phyloP scores from a whole-genome alignment of 345 rosid genomes.

The Lumnitzera littorea region DNA sequence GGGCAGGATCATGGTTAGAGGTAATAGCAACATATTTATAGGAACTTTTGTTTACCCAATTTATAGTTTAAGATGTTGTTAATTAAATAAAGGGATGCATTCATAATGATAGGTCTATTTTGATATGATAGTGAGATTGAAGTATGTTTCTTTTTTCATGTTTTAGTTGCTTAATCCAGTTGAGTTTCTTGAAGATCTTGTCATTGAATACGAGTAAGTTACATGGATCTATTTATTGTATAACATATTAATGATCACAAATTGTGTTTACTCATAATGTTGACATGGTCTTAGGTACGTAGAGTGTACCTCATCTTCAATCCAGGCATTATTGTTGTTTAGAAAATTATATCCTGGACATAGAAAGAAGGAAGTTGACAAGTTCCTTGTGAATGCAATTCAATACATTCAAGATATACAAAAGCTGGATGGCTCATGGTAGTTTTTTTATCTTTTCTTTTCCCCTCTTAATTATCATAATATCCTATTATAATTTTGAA shows the following conservation, averaged over 20 bases:
- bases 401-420: slow-evolving; percentile 31
- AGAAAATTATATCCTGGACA: slow-evolving; percentile 37
- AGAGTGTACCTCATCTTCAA: slow-evolving; percentile 48
- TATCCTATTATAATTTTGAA: not conserved
- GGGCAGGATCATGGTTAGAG: slow-evolving; percentile 47
- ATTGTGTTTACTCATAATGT: not conserved
- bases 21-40: slow-evolving; percentile 12
- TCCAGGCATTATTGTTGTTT: slow-evolving; percentile 32
- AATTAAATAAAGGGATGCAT: not conserved
- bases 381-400: slow-evolving; percentile 31
- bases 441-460: not conserved
- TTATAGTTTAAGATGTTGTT: not conserved
- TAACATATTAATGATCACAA: not conserved
- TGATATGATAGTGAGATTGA: not conserved
- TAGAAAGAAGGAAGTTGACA: slow-evolving; percentile 40
- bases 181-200: slow-evolving; percentile 44
- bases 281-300: slow-evolving; percentile 16
- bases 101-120: not conserved
- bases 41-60: not conserved
- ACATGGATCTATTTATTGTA: not conserved
- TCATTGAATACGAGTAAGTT: slow-evolving; percentile 31
- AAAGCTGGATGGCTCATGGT: slow-evolving; percentile 52
- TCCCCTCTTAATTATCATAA: not conserved
- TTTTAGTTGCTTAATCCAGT: slow-evolving; percentile 49
- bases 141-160: not conserved